phyloP scores from a whole-genome alignment of 495 filamentous ascomycete species.

The Podospora conica region DNA sequence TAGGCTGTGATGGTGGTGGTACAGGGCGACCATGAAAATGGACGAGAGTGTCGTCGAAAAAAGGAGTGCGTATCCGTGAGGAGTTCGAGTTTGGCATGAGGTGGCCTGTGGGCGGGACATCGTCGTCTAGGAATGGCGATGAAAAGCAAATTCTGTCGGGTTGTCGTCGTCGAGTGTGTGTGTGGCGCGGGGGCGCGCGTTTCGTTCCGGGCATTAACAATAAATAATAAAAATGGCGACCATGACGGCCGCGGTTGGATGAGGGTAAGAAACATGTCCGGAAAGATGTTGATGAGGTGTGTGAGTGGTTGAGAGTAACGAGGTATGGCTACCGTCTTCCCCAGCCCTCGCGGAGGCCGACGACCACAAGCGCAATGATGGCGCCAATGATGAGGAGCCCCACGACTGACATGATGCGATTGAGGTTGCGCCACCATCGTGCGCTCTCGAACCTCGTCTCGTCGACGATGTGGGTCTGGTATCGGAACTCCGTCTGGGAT shows the following conservation, averaged over 20 bases:
- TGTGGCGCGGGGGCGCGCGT: not conserved
- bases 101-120: not conserved
- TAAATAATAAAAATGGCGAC: not conserved
- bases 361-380: constrained; percentile 59
- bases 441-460: constrained; percentile 70
- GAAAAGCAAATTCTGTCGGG: constrained; percentile 14
- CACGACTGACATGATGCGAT: constrained; percentile 76
- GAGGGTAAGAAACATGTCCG: not conserved
- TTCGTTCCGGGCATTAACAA: constrained; percentile 22
- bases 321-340: not conserved
- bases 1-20: not conserved
- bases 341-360: constrained; percentile 45
- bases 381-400: constrained; percentile 72
- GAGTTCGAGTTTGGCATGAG: not conserved
- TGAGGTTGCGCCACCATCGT: constrained; percentile 87
- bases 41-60: constrained; percentile 2
- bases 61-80: constrained; percentile 5
- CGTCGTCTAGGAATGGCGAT: not conserved
- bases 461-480: constrained; percentile 40
- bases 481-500: constrained; percentile 38
- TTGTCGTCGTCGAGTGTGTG: constrained; percentile 12
- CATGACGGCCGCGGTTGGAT: not conserved
- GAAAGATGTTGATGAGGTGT: not conserved
- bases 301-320: not conserved
- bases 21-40: not conserved